These are phyloP conservation scores for Cyclotella kingstonii DNA, from an alignment of 108 stramenopile species.

Conservation along the genomic window DNA sequence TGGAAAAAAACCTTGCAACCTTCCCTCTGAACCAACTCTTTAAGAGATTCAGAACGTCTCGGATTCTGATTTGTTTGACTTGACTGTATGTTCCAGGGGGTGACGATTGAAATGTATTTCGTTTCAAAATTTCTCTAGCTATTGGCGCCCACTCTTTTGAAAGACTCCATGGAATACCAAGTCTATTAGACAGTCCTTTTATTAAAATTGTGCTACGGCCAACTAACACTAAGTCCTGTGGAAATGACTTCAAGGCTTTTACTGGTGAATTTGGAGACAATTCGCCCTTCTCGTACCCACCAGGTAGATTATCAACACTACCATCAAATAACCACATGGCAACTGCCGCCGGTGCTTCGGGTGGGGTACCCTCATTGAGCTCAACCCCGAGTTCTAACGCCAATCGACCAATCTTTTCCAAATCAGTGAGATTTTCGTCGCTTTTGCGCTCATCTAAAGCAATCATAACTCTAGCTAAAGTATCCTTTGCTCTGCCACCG, in stretches of 20 bases:
- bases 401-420: slow-evolving; percentile 69
- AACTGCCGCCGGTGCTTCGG: slow-evolving; percentile 84
- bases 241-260: slow-evolving; percentile 88
- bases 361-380: slow-evolving; percentile 65
- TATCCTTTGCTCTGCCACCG: slow-evolving; percentile 69
- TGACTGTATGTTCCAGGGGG: neutral
- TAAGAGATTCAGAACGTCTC: slow-evolving; percentile 51
- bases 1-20: slow-evolving; percentile 39
- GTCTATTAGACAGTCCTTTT: slow-evolving; percentile 84
- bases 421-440: slow-evolving; percentile 68
- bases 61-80: slow-evolving; percentile 54
- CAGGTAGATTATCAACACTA: slow-evolving; percentile 74
- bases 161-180: slow-evolving; percentile 87
- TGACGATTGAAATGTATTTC: slow-evolving; percentile 7
- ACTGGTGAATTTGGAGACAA: slow-evolving; percentile 87
- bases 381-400: slow-evolving; percentile 86
- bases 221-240: slow-evolving; percentile 92
- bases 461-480: slow-evolving; percentile 88
- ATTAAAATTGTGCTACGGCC: slow-evolving; percentile 91
- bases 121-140: slow-evolving; percentile 56
- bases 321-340: slow-evolving; percentile 93
- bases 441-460: slow-evolving; percentile 74
- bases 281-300: slow-evolving; percentile 87
- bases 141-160: slow-evolving; percentile 80
- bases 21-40: slow-evolving; percentile 72